Percentiles rank a stretch among this genome's conserved stretches.
Evolutionary conservation across 768 basidiomycete genomes (phyloP).

Genomic region (Serendipita sp.): DNA sequence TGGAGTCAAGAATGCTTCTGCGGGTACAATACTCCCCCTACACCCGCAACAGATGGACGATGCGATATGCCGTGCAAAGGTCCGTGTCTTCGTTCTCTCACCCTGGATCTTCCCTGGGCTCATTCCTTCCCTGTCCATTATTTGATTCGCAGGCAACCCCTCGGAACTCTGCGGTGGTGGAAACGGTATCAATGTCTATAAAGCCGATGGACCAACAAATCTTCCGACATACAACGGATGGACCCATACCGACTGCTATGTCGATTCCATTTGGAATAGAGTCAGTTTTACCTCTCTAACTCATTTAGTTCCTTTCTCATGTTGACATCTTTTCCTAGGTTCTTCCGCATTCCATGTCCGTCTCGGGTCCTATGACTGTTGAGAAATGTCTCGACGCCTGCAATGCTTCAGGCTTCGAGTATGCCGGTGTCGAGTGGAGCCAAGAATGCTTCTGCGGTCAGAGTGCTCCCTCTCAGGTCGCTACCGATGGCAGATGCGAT

Average conservation of each 20-base stretch:
- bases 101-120: neutral
- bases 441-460: constrained; percentile 28
- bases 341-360: neutral
- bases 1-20: constrained; percentile 7
- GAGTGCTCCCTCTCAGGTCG: too few relatives aligned
- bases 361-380: constrained; percentile 29
- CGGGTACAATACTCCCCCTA: constrained; percentile 1
- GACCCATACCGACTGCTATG: neutral
- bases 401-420: constrained; percentile 32
- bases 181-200: constrained; percentile 4
- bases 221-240: neutral
- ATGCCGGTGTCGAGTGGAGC: constrained; percentile 26
- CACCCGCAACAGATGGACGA: constrained; percentile 22
- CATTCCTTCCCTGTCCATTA: neutral
- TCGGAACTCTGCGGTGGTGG: neutral
- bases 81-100: neutral
- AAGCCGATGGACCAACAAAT: neutral
- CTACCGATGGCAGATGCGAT: too few relatives aligned
- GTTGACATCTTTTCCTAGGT: neutral
- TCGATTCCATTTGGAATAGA: neutral
- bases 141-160: neutral
- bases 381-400: constrained; percentile 46
- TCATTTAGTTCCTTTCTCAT: neutral
- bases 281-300: neutral
- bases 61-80: constrained; percentile 56